These are phyloP conservation scores for Hyaloscypha hepaticicola DNA, from an alignment of 495 filamentous ascomycete species.

Conservation along the genomic window DNA sequence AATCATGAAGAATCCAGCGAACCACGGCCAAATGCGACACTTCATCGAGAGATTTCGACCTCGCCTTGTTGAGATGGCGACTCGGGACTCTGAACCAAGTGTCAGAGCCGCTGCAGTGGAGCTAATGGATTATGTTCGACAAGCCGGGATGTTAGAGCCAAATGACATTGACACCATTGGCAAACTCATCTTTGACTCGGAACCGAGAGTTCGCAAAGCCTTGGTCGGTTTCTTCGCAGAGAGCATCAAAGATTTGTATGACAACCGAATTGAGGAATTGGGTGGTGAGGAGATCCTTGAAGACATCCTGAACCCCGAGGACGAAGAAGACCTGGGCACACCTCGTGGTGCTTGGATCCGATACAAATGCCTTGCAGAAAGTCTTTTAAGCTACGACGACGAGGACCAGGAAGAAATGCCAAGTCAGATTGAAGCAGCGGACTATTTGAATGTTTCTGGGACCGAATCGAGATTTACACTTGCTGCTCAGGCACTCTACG, in stretches of 20 bases:
- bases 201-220: slow-evolving; percentile 78
- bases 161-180: slow-evolving; percentile 85
- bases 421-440: slow-evolving; percentile 33
- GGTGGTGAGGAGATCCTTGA: slow-evolving; percentile 75
- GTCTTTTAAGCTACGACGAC: slow-evolving; percentile 74
- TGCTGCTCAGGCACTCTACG: slow-evolving; percentile 80
- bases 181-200: slow-evolving; percentile 81
- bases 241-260: slow-evolving; percentile 78
- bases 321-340: slow-evolving; percentile 68
- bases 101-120: slow-evolving; percentile 78
- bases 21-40: slow-evolving; percentile 71
- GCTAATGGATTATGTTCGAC: slow-evolving; percentile 75
- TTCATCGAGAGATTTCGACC: slow-evolving; percentile 88
- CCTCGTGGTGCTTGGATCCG: slow-evolving; percentile 84
- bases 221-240: slow-evolving; percentile 87
- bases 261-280: slow-evolving; percentile 78
- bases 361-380: slow-evolving; percentile 84
- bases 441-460: slow-evolving; percentile 52
- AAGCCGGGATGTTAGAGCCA: slow-evolving; percentile 84
- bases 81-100: slow-evolving; percentile 70
- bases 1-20: slow-evolving; percentile 64
- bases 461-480: slow-evolving; percentile 80
- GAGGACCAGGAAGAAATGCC: slow-evolving; percentile 43
- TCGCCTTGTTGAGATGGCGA: slow-evolving; percentile 91
- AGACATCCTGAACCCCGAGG: slow-evolving; percentile 56